Percentiles rank a stretch among this genome's conserved stretches.
phyloP scores from a whole-genome alignment of 495 filamentous ascomycete species.

The Podospora sp. region DNA sequence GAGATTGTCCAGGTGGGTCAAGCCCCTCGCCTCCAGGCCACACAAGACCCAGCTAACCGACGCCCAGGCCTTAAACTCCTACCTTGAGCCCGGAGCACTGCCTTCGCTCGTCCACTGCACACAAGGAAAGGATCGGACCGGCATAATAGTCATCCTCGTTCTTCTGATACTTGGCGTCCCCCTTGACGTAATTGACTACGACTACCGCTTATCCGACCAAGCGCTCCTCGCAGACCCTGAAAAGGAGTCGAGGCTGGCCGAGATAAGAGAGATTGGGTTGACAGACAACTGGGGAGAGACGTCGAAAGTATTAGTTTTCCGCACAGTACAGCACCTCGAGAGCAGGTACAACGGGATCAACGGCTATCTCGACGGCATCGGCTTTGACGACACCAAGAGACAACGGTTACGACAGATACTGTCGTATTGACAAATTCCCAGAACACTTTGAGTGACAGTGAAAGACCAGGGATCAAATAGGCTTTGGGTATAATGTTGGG shows the following conservation, averaged over 20 bases:
- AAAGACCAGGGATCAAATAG: too few species aligned
- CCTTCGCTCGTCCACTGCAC: conserved; percentile 79
- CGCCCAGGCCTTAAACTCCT: conserved; percentile 37
- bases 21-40: neutral
- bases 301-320: conserved; percentile 56
- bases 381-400: conserved; percentile 50
- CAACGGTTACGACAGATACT: conserved; percentile 25
- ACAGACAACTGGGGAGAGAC: conserved; percentile 68
- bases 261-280: conserved; percentile 70
- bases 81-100: conserved; percentile 45
- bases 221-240: conserved; percentile 54
- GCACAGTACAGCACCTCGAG: conserved; percentile 54
- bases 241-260: conserved; percentile 61
- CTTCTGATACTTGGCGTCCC: conserved; percentile 63
- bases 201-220: conserved; percentile 66
- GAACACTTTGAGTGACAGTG: neutral
- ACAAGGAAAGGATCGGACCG: conserved; percentile 86
- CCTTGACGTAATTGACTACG: conserved; percentile 57
- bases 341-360: conserved; percentile 61
- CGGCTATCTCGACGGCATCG: conserved; percentile 62
- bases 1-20: conserved; percentile 60
- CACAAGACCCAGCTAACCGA: conserved; percentile 1
- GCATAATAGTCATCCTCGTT: conserved; percentile 66
- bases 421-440: conserved; percentile 10
- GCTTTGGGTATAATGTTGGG: too few species aligned